Evolutionary conservation across 139 green algal species (phyloP).

Genomic region (Mesotaenium endlicherianum): DNA sequence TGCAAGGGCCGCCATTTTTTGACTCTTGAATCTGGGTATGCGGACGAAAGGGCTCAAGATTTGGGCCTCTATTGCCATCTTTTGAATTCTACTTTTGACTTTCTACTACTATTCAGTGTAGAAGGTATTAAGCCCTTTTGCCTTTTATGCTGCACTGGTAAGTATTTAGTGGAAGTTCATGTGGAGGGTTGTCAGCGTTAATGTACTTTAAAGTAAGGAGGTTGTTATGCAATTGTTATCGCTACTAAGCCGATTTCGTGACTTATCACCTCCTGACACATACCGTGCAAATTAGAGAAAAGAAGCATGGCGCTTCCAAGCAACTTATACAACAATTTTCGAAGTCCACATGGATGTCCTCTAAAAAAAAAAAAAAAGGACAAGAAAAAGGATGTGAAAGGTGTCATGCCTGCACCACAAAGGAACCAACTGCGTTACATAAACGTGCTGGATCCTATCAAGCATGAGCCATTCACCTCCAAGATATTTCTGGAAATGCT

Average conservation of each 20-base stretch:
- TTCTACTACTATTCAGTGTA: background rate
- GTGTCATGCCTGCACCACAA: too few relatives aligned
- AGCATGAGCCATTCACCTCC: too few relatives aligned
- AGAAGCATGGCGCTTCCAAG: constrained; percentile 46
- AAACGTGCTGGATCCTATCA: too few relatives aligned
- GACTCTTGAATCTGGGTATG: too few relatives aligned
- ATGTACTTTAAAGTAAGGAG: too few relatives aligned
- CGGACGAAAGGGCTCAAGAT: too few relatives aligned
- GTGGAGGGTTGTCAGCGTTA: too few relatives aligned
- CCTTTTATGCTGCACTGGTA: background rate
- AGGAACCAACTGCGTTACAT: too few relatives aligned
- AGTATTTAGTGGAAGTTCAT: background rate
- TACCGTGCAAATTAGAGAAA: constrained; percentile 19
- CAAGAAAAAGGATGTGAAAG: constrained; percentile 26
- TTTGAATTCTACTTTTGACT: background rate
- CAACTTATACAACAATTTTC: constrained; percentile 44
- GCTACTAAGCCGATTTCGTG: background rate
- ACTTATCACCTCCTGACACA: background rate
- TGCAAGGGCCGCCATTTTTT: background rate
- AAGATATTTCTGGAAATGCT: too few relatives aligned
- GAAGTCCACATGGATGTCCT: constrained; percentile 50
- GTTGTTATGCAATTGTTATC: background rate
- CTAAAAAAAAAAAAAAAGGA: constrained; percentile 50
- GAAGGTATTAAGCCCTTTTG: background rate
- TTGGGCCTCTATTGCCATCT: too few relatives aligned